Base-by-base conservation (phyloP, 2,329 filamentous ascomycete genomes). In the Colletotrichum costaricense region DNA sequence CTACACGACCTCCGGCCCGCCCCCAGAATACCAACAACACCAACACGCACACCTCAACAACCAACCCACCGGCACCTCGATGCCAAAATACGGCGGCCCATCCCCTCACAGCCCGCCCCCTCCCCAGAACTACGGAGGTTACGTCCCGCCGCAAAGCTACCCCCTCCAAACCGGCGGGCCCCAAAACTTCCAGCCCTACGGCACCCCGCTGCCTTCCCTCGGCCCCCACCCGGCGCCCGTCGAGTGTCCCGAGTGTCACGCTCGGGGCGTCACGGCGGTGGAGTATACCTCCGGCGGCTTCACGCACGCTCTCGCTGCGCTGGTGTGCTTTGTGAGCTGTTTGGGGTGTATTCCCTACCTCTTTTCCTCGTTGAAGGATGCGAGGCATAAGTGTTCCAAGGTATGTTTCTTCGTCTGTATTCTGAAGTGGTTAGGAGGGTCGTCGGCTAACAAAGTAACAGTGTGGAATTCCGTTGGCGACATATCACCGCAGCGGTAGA, bases 401-500 rank as follows among this genome's bases (percentile, higher is more conserved):
- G 76, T 77, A 71, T 19, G 72, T 72, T 46, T 19, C 2, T 9
- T 19, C 19, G 8, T 16, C 9, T 22, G 22, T 9, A 5, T 26
- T 26, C 19, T 52, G n/a, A 9, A 55, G 11, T 22, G 3, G 19
- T 30, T 8, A 7, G 2, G 6, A 55, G 16, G n/a, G 19, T n/a
- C 1, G 14, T 16, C 0, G 6, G n/a, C 69, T 77, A 64, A 76
- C 71, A 55, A 24, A 6, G n/a, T 19, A 22, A 33, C 26, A 78
- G 76, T 78, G 77, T 42, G 74, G 75, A 2, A 73, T 76, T n/a
- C 72, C 75, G 28, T 75, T 78, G 14, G 77, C 77, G 5, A 75
- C 75, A n/a, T 78, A 77, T 56, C 77, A 78, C 46, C 76, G 77
- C 8, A 78, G 76, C 30, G 77, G 77, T 28, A 72, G 76, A 30